Evolutionary conservation across 306 rosid species (phyloP), one percentile per base, ranked within the genome.

Genomic region (Ochetophila trinervis): DNA sequence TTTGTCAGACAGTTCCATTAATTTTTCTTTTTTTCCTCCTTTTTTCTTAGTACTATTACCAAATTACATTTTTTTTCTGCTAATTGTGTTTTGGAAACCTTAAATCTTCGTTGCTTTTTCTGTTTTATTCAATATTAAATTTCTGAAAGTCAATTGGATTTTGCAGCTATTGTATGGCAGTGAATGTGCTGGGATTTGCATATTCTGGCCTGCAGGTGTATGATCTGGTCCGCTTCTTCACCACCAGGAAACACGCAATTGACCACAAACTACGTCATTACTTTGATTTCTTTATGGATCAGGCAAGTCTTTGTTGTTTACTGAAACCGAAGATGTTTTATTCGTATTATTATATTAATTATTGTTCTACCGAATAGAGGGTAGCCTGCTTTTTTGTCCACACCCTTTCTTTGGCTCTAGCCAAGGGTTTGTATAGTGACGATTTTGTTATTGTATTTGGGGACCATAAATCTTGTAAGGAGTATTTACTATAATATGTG

Each of bases 201-300:
- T 93, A 93, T 69, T 85, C 88, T 61, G 83, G 63, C 23, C 47
- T 85, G 49, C 98, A 93, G 76, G 74, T 79, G 36, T 67, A 42
- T 62, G 89, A 76, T 63, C 37, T 89, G 17, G 45, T 76, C 22
- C 74, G 73, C 58, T 79, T 68, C 63, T 42, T 89, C 50, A 42
- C 71, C 63, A 74, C 85, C 22, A 66, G 79, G 63, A 87, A 79
- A 52, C 81, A 81, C 65, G 22, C 77, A 23, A 2, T 84, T 49
- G 57, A 74, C 20, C 83, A 79, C 52, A 74, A 60, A 19, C 54
- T 82, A 4, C 77, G 79, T 22, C 57, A 57, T 66, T 83, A 79
- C 82, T 79, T 81, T 19, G 79, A 65, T 78, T 78, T 93, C 88
- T 85, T 61, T 12, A 72, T 84, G 59, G 98, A 93, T 79, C 96